Conservation (phyloP, 139 green algal genomes). For the Eudorina sp. region DNA sequence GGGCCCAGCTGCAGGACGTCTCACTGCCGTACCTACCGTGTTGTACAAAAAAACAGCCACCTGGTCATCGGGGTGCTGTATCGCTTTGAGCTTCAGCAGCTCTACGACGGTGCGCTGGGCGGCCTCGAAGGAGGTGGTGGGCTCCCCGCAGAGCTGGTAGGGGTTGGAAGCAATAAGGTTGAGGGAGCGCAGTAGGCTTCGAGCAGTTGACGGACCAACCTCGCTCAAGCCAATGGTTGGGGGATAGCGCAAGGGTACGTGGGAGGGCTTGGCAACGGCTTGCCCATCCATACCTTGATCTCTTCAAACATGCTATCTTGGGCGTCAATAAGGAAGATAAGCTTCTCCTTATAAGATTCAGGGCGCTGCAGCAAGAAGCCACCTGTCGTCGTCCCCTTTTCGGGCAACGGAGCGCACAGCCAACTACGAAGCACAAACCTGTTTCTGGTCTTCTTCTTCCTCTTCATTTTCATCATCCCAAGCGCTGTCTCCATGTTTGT, state of each 20-base stretch:
- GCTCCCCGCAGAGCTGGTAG: not conserved
- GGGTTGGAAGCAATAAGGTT: not conserved
- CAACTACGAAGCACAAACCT: not conserved
- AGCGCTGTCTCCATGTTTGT: not conserved
- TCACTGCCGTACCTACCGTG: constrained; percentile 3
- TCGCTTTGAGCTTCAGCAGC: constrained; percentile 26
- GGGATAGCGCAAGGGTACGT: too few relatives aligned
- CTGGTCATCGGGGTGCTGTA: constrained; percentile 25
- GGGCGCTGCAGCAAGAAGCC: not conserved
- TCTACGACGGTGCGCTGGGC: constrained; percentile 3
- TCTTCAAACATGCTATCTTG: constrained; percentile 27
- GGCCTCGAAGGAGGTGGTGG: constrained; percentile 26
- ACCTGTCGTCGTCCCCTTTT: too few relatives aligned
- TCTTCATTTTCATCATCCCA: constrained; percentile 29
- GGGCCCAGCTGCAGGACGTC: too few relatives aligned
- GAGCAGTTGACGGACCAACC: too few relatives aligned
- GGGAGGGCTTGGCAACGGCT: too few relatives aligned
- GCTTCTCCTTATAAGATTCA: constrained; percentile 1
- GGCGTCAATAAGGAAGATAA: constrained; percentile 32
- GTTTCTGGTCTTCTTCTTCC: constrained; percentile 14
- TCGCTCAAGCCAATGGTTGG: too few relatives aligned
- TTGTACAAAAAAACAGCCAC: constrained; percentile 42
- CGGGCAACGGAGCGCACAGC: too few relatives aligned
- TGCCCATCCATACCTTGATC: constrained; percentile 31
- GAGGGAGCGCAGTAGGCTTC: not conserved